Percentiles rank a stretch among this genome's conserved stretches.
Evolutionary conservation across 106 monocot species (phyloP).

Genomic region (Dendrobium chrysotoxum): DNA sequence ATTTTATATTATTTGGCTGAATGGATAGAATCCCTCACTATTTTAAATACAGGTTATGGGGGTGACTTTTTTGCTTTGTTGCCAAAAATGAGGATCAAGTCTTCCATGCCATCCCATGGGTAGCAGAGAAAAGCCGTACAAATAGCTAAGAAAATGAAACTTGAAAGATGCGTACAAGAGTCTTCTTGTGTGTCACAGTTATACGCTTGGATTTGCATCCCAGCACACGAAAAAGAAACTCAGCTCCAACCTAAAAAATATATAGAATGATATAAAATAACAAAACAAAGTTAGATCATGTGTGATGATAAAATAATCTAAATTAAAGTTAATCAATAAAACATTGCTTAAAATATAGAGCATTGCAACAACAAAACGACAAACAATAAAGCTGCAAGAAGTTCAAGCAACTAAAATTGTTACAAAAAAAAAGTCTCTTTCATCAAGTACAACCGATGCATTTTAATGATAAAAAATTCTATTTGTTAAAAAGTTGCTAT

Average conservation of each 20-base stretch:
- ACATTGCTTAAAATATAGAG: not conserved
- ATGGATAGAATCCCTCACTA: not conserved
- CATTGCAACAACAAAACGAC: not conserved
- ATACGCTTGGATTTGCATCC: conserved; percentile 98
- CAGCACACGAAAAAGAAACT: conserved; percentile 81
- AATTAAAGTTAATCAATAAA: not conserved
- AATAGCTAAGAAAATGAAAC: not conserved
- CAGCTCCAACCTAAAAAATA: conserved; percentile 68
- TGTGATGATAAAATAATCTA: not conserved
- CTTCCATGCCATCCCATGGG: no score
- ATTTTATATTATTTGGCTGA: not conserved
- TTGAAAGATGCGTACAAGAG: conserved; percentile 40
- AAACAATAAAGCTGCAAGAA: not conserved
- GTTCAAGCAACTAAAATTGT: not conserved
- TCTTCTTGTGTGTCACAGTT: conserved; percentile 88
- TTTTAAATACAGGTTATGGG: not conserved
- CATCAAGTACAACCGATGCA: not conserved
- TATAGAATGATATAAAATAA: no score
- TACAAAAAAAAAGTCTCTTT: not conserved
- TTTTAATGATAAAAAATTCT: not conserved
- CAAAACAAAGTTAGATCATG: no score
- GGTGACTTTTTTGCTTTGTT: not conserved
- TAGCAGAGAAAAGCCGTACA: not conserved
- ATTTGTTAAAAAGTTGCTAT: not conserved
- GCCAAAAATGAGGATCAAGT: no score